Evolutionary conservation across 2,329 filamentous ascomycete species (phyloP).

Genomic region (Colletotrichum lini): DNA sequence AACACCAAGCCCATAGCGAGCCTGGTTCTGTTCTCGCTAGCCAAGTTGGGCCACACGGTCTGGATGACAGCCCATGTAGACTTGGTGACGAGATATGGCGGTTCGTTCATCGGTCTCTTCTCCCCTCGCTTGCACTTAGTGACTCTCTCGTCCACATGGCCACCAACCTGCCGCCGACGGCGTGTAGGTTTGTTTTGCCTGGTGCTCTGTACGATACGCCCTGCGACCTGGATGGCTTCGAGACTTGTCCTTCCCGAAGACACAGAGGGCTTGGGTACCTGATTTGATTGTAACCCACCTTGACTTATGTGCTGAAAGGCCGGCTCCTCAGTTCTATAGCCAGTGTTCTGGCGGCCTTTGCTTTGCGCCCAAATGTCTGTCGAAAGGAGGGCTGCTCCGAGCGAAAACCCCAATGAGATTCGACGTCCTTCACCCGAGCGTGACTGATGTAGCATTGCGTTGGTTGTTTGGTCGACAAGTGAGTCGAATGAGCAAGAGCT

Average conservation of each 20-base stretch:
- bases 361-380: neutral
- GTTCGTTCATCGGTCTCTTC: neutral
- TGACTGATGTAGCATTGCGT: neutral
- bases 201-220: neutral
- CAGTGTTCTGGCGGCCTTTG: neutral
- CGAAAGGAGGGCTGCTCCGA: neutral
- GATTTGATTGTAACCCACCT: neutral
- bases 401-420: no score
- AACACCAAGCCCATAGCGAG: constrained; percentile 74
- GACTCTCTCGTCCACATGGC: neutral
- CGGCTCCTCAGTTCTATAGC: no score
- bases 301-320: neutral
- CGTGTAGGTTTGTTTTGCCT: neutral
- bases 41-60: constrained; percentile 80
- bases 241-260: neutral
- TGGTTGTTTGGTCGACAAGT: neutral
- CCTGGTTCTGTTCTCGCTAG: constrained; percentile 62
- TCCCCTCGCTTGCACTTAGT: neutral
- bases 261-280: neutral
- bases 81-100: constrained; percentile 1
- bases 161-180: neutral
- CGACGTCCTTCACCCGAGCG: neutral
- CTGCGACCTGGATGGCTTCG: neutral
- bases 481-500: neutral
- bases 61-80: constrained; percentile 63